Conservation (phyloP, 2,329 filamentous ascomycete species). For the Parastagonospora avenae region DNA sequence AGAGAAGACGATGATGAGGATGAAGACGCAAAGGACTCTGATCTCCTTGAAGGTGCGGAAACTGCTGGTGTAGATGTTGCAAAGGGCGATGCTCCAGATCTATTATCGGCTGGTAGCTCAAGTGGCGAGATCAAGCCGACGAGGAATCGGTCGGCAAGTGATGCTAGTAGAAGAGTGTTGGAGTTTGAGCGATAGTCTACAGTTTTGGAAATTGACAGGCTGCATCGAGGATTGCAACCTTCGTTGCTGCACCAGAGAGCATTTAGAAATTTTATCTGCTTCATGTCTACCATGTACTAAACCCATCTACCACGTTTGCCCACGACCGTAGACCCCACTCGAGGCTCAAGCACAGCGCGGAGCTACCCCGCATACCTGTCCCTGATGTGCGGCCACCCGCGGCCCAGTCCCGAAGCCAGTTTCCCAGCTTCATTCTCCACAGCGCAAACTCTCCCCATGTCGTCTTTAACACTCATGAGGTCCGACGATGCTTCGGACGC, state of each 20-base stretch:
- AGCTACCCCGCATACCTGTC: conserved; percentile 21
- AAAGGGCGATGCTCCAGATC: conserved; percentile 24
- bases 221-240: too few species aligned
- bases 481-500: conserved; percentile 35
- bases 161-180: conserved; percentile 43
- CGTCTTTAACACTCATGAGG: conserved; percentile 15
- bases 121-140: conserved; percentile 33
- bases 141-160: conserved; percentile 38
- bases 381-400: conserved; percentile 5
- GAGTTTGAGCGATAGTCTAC: conserved; percentile 44
- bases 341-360: not conserved
- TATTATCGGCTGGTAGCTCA: conserved; percentile 23
- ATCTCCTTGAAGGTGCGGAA: conserved; percentile 58
- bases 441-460: not conserved
- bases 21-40: conserved; percentile 54
- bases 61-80: conserved; percentile 49
- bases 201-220: too few species aligned
- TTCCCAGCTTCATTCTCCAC: not conserved
- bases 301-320: too few species aligned
- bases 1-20: conserved; percentile 68
- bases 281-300: too few species aligned
- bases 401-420: conserved; percentile 12
- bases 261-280: too few species aligned
- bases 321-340: not conserved
- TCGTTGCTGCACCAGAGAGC: too few species aligned